Percentiles rank a stretch among this genome's conserved stretches.
These are phyloP conservation scores for Acmispon strigosus DNA, from an alignment of 306 rosid genomes.

Conservation along the genomic window DNA sequence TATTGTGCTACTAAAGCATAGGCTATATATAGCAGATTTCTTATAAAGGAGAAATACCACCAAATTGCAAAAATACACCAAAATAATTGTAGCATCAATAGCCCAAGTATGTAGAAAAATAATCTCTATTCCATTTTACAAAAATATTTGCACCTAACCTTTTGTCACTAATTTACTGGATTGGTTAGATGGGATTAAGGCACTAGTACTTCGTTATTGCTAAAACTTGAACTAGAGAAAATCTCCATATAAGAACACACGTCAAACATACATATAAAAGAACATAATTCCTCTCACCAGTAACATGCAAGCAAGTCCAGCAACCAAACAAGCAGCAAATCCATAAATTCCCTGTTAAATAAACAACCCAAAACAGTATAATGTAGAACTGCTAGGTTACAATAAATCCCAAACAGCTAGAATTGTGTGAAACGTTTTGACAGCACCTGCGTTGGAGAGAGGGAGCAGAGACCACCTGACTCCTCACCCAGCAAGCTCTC, in stretches of 20 bases:
- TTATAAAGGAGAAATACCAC: not conserved
- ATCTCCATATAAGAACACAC: not conserved
- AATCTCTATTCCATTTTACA: not conserved
- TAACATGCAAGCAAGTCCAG: slow-evolving; percentile 68
- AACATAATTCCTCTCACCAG: slow-evolving; percentile 50
- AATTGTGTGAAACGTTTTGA: not conserved
- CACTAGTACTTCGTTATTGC: too few species aligned
- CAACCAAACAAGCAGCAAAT: slow-evolving; percentile 64
- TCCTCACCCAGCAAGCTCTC: slow-evolving; percentile 56
- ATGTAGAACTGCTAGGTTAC: not conserved
- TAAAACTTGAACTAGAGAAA: not conserved
- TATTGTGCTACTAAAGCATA: not conserved
- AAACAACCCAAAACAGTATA: slow-evolving; percentile 25
- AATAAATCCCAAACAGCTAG: not conserved
- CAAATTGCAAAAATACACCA: not conserved
- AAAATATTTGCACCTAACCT: not conserved
- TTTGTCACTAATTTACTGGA: not conserved
- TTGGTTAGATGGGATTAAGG: slow-evolving; percentile 4
- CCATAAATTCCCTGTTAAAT: slow-evolving; percentile 75
- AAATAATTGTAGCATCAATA: not conserved
- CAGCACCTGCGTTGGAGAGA: slow-evolving; percentile 71
- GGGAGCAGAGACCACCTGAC: slow-evolving; percentile 55
- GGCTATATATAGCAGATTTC: too few species aligned
- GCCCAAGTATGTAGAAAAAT: not conserved
- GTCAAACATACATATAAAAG: not conserved